These are phyloP conservation scores for Botryotinia convoluta DNA, from an alignment of 2,329 filamentous ascomycete species.

Conservation along the genomic window DNA sequence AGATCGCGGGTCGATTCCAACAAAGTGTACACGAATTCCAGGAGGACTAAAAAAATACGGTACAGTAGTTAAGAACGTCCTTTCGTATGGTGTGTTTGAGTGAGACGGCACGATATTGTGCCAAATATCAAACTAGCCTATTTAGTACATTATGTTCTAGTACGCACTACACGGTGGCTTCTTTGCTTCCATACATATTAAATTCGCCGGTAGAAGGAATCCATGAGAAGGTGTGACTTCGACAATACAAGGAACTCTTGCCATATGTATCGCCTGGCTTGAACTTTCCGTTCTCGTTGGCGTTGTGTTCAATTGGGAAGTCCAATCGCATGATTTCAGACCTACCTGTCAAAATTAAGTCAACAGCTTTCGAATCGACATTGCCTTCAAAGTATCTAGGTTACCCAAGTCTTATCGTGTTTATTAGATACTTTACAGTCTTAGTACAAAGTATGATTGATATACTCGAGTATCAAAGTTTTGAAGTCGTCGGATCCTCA, in stretches of 20 bases:
- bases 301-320: neutral
- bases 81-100: neutral
- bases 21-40: neutral
- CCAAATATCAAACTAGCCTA: neutral
- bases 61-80: neutral
- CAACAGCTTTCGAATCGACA: neutral
- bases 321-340: neutral
- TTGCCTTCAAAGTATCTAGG: neutral
- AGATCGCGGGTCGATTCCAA: neutral
- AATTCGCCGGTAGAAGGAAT: neutral
- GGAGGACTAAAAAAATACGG: neutral
- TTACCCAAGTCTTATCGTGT: neutral
- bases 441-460: neutral
- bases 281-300: neutral
- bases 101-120: neutral
- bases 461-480: neutral
- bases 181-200: neutral
- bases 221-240: neutral
- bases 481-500: neutral
- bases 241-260: neutral
- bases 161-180: neutral
- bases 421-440: neutral
- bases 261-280: neutral
- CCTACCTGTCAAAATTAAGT: neutral
- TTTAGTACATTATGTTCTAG: neutral